phyloP scores from a whole-genome alignment of 108 stramenopile species.

The Skeletonema menzelii region DNA sequence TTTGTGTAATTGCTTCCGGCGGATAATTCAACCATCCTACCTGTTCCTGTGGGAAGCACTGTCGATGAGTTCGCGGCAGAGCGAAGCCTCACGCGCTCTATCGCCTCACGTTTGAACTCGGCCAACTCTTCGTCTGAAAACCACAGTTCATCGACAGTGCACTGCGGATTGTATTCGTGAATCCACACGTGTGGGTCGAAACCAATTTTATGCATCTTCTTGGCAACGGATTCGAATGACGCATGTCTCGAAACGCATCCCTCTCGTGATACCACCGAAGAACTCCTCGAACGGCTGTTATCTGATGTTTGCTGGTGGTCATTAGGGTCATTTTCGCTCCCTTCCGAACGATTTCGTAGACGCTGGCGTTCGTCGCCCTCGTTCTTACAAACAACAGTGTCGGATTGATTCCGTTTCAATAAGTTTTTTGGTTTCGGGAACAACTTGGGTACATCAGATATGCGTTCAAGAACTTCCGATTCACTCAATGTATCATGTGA shows the following conservation, averaged over 20 bases:
- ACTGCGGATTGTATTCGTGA: conserved; percentile 33
- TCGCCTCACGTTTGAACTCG: conserved; percentile 63
- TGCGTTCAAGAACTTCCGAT: conserved; percentile 14
- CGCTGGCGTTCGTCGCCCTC: conserved; percentile 17
- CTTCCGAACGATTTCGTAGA: not conserved
- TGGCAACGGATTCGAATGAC: conserved; percentile 31
- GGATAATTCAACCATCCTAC: conserved; percentile 23
- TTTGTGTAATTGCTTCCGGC: conserved; percentile 32
- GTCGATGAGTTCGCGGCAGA: conserved; percentile 15
- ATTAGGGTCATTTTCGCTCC: not conserved
- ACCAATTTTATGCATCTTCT: conserved; percentile 14
- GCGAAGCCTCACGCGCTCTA: conserved; percentile 49
- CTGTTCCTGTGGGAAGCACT: conserved; percentile 46
- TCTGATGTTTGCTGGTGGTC: not conserved
- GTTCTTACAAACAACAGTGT: conserved; percentile 18
- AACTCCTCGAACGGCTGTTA: not conserved
- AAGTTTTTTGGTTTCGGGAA: not conserved
- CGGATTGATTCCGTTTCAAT: conserved; percentile 29
- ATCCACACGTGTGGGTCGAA: conserved; percentile 52
- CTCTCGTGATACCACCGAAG: not conserved
- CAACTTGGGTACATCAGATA: conserved; percentile 16
- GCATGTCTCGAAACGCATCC: conserved; percentile 26
- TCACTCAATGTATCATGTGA: conserved; percentile 4
- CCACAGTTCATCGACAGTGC: conserved; percentile 43
- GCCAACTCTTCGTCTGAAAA: conserved; percentile 62